A percentile compares a stretch with the other conserved stretches of the same genome.
These are phyloP conservation scores for Aspergillus terreus DNA, from an alignment of 2,329 filamentous ascomycete species.

Conservation along the genomic window DNA sequence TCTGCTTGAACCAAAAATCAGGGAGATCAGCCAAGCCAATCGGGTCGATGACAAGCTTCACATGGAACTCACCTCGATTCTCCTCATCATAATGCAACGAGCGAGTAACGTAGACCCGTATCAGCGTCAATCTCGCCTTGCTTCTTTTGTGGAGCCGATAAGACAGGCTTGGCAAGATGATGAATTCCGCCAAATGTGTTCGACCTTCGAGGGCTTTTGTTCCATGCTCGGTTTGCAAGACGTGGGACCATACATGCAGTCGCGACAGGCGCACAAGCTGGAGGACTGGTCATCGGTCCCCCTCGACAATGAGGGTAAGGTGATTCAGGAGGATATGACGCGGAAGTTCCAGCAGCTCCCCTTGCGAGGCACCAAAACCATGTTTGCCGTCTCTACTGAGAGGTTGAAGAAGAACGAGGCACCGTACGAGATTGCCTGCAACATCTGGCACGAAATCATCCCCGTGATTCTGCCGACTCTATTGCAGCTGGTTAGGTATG, in stretches of 20 bases:
- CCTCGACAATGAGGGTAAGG: slow-evolving; percentile 74
- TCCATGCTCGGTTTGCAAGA: slow-evolving; percentile 73
- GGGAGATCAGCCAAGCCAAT: slow-evolving; percentile 69
- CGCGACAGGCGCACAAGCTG: slow-evolving; percentile 68
- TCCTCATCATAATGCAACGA: slow-evolving; percentile 94
- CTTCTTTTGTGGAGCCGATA: slow-evolving; percentile 77
- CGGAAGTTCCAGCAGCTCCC: slow-evolving; percentile 73
- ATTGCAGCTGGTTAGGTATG: slow-evolving; percentile 72
- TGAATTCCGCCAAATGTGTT: slow-evolving; percentile 64
- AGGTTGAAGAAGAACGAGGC: slow-evolving; percentile 71
- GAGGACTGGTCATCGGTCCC: slow-evolving; percentile 77
- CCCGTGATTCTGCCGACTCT: slow-evolving; percentile 80
- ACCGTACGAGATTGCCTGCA: slow-evolving; percentile 70
- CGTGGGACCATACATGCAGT: slow-evolving; percentile 73
- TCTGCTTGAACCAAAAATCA: slow-evolving; percentile 76
- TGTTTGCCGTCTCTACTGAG: slow-evolving; percentile 89
- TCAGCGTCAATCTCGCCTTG: slow-evolving; percentile 68
- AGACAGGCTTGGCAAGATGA: slow-evolving; percentile 74
- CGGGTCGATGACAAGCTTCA: slow-evolving; percentile 76
- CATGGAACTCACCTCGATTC: slow-evolving; percentile 81
- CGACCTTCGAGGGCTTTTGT: slow-evolving; percentile 75
- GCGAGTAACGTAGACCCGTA: slow-evolving; percentile 68
- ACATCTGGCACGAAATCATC: slow-evolving; percentile 81
- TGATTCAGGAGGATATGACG: slow-evolving; percentile 74
- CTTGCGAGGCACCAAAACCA: slow-evolving; percentile 81